Conservation (phyloP, 331 rosid species). For the Quercus phellos region DNA sequence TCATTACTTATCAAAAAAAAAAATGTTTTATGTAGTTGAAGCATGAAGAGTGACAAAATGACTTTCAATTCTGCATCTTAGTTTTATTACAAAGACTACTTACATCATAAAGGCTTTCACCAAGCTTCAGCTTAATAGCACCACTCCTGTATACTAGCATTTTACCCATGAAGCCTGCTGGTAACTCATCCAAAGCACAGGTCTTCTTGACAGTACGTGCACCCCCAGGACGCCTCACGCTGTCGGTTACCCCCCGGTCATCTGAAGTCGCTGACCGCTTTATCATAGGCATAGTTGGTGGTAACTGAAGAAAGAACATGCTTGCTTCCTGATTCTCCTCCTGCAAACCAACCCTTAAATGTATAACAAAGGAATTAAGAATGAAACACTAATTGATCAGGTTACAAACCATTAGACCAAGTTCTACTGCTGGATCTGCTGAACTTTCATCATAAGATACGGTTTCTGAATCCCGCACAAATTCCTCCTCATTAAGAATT, state of each 20-base stretch:
- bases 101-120: constrained; percentile 71
- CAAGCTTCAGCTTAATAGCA: constrained; percentile 70
- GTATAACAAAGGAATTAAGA: neutral
- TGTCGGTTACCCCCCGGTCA: constrained; percentile 23
- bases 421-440: constrained; percentile 40
- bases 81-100: constrained; percentile 31
- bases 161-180: constrained; percentile 80
- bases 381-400: neutral
- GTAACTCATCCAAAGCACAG: constrained; percentile 40
- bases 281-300: constrained; percentile 41
- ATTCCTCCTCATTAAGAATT: constrained; percentile 55
- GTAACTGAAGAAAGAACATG: constrained; percentile 56
- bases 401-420: constrained; percentile 53
- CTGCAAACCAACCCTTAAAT: constrained; percentile 33
- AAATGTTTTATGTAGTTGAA: neutral
- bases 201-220: constrained; percentile 18
- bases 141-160: constrained; percentile 78
- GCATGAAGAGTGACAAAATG: neutral
- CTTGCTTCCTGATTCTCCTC: constrained; percentile 61
- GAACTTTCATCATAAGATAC: constrained; percentile 44
- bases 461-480: constrained; percentile 47
- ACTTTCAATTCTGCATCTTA: neutral
- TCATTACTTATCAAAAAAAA: too few species aligned
- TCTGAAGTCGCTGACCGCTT: constrained; percentile 27
- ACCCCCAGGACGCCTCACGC: constrained; percentile 18